Percentiles rank a stretch among this genome's conserved stretches.
phyloP scores from a whole-genome alignment of 768 basidiomycete genomes.

The Cantharellus anzutake region DNA sequence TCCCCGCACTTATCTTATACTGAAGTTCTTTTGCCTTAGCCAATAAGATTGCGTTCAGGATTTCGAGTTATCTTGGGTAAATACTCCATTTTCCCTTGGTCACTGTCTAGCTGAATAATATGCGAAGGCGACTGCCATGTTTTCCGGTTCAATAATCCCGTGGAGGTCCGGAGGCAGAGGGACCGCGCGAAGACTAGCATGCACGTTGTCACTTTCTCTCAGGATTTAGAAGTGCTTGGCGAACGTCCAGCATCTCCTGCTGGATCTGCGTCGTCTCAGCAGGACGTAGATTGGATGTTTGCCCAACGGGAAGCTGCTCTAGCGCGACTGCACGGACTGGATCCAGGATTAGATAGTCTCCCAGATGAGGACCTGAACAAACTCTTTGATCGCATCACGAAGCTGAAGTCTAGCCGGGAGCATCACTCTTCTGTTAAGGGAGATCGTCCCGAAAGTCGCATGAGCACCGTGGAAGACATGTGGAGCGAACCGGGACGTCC shows the following conservation, averaged over 20 bases:
- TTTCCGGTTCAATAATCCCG: slow-evolving; percentile 91
- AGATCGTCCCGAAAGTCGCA: slow-evolving; percentile 32
- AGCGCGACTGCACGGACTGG: slow-evolving; percentile 56
- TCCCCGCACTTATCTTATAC: neutral
- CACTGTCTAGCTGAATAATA: slow-evolving; percentile 3
- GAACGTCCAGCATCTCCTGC: slow-evolving; percentile 31
- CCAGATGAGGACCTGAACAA: slow-evolving; percentile 91
- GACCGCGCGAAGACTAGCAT: slow-evolving; percentile 60
- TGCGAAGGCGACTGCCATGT: slow-evolving; percentile 79
- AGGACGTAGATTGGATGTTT: slow-evolving; percentile 90
- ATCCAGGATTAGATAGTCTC: slow-evolving; percentile 79
- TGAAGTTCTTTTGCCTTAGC: slow-evolving; percentile 18
- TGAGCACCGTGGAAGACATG: slow-evolving; percentile 50
- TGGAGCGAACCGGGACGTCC: slow-evolving; percentile 84
- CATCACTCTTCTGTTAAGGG: slow-evolving; percentile 19
- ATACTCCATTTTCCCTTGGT: slow-evolving; percentile 12
- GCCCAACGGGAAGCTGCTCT: slow-evolving; percentile 89
- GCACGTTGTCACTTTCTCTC: slow-evolving; percentile 42
- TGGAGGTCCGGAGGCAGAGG: slow-evolving; percentile 81
- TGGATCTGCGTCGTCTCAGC: slow-evolving; percentile 47
- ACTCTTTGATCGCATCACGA: slow-evolving; percentile 84
- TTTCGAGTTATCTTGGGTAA: slow-evolving; percentile 90
- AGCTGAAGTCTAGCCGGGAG: slow-evolving; percentile 63
- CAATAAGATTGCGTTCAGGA: slow-evolving; percentile 78
- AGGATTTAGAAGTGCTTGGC: slow-evolving; percentile 38